phyloP scores from a whole-genome alignment of 2,329 filamentous ascomycete genomes.

The Periconia sp. region DNA sequence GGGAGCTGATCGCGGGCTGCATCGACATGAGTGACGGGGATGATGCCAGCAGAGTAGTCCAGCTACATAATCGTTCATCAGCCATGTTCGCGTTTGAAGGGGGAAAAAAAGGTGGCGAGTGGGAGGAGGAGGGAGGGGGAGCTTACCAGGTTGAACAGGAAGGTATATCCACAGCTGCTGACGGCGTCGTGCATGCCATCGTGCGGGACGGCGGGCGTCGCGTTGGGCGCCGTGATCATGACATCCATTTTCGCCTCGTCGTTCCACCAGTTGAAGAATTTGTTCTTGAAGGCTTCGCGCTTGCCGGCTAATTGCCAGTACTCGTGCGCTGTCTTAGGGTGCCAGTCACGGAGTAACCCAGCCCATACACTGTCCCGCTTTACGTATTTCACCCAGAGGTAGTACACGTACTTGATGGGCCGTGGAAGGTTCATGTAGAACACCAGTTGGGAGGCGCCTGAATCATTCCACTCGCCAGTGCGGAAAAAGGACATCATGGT shows the following conservation, averaged over 20 bases:
- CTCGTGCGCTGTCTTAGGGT: slow-evolving; percentile 71
- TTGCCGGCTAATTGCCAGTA: slow-evolving; percentile 80
- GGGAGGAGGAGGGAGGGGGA: neutral
- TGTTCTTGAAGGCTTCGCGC: slow-evolving; percentile 74
- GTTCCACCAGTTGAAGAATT: slow-evolving; percentile 87
- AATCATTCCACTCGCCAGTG: slow-evolving; percentile 76
- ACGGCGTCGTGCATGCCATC: slow-evolving; percentile 83
- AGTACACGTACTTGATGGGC: slow-evolving; percentile 81
- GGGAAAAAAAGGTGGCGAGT: too few species aligned
- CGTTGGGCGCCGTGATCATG: slow-evolving; percentile 81
- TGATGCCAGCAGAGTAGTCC: slow-evolving; percentile 80
- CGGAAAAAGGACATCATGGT: slow-evolving; percentile 79
- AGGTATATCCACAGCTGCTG: slow-evolving; percentile 88
- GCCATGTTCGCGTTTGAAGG: neutral
- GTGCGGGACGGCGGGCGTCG: slow-evolving; percentile 85
- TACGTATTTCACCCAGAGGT: slow-evolving; percentile 85
- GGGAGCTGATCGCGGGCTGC: slow-evolving; percentile 67
- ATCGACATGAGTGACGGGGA: slow-evolving; percentile 87
- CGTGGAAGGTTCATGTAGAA: slow-evolving; percentile 73
- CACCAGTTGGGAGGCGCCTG: slow-evolving; percentile 73
- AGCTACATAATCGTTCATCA: slow-evolving; percentile 58
- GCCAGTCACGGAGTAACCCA: slow-evolving; percentile 71
- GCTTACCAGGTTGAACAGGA: slow-evolving; percentile 83
- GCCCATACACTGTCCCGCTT: slow-evolving; percentile 77
- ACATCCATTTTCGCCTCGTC: slow-evolving; percentile 68